A percentile compares a stretch with the other conserved stretches of the same genome.
phyloP scores from a whole-genome alignment of 2,329 filamentous ascomycete genomes.

The Mollisiaceae sp. region DNA sequence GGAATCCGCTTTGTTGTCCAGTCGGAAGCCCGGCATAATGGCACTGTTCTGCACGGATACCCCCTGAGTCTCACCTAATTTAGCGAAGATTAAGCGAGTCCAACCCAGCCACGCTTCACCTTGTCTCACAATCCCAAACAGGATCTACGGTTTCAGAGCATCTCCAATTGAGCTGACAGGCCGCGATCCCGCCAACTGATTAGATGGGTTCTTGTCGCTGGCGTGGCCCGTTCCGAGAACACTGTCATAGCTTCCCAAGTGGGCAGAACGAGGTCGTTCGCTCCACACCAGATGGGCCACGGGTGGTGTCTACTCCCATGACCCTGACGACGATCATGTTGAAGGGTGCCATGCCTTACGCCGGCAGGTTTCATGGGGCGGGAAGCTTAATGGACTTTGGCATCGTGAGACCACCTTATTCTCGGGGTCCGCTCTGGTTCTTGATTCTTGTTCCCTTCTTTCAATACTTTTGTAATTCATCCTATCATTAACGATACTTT shows the following conservation, averaged over 20 bases:
- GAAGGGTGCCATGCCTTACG: neutral
- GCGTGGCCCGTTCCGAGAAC: constrained; percentile 6
- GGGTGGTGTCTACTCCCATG: constrained; percentile 3
- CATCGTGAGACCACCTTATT: constrained; percentile 3
- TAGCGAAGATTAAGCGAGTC: constrained; percentile 3
- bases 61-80: neutral
- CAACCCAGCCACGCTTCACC: neutral
- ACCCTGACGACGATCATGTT: constrained; percentile 2
- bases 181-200: neutral
- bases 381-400: constrained; percentile 6
- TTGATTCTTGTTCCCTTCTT: neutral
- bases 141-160: neutral
- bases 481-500: neutral
- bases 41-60: neutral
- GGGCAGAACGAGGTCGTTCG: neutral
- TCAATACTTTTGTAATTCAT: constrained; percentile 10
- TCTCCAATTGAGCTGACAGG: neutral
- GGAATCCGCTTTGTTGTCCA: neutral
- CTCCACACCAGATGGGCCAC: neutral
- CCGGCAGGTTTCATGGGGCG: neutral
- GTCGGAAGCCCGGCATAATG: neutral
- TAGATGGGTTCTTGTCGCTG: neutral
- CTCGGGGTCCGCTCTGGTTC: neutral
- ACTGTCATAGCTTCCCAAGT: constrained; percentile 8
- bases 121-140: constrained; percentile 10